Evolutionary conservation across 305 asterid species (phyloP).

Genomic region (Rubia occidens): DNA sequence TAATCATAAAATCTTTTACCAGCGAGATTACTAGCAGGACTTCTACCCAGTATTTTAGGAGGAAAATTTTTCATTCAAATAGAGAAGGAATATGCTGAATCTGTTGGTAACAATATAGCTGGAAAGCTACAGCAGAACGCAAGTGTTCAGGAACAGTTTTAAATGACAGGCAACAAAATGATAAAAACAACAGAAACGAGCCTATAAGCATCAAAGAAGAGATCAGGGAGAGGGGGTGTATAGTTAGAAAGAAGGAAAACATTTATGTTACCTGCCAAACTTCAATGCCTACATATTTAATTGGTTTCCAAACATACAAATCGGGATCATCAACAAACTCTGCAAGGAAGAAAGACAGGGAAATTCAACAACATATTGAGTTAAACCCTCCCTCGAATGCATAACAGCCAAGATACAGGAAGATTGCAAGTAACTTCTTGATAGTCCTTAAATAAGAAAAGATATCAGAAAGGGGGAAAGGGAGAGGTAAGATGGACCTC

Average conservation of each 20-base stretch:
- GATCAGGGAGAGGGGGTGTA: background rate
- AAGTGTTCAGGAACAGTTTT: background rate
- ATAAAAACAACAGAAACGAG: background rate
- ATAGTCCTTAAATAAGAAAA: background rate
- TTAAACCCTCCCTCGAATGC: background rate
- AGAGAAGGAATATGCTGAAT: background rate
- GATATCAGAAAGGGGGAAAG: background rate
- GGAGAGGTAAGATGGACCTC: background rate
- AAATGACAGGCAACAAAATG: background rate
- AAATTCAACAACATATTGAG: background rate
- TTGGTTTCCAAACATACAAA: slow-evolving; percentile 79
- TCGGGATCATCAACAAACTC: slow-evolving; percentile 95
- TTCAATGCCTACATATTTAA: slow-evolving; percentile 77
- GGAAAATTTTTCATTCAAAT: background rate
- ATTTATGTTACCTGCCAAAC: slow-evolving; percentile 63
- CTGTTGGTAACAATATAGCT: background rate
- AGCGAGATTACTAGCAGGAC: background rate
- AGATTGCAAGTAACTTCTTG: background rate
- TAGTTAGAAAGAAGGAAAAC: background rate
- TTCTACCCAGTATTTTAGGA: background rate
- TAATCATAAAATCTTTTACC: background rate
- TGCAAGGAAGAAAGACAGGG: slow-evolving; percentile 21
- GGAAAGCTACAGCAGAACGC: background rate
- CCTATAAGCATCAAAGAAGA: background rate
- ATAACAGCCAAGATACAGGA: background rate